Base-by-base conservation (phyloP, 176 grass and related monocot genomes). In the Microstegium vimineum region DNA sequence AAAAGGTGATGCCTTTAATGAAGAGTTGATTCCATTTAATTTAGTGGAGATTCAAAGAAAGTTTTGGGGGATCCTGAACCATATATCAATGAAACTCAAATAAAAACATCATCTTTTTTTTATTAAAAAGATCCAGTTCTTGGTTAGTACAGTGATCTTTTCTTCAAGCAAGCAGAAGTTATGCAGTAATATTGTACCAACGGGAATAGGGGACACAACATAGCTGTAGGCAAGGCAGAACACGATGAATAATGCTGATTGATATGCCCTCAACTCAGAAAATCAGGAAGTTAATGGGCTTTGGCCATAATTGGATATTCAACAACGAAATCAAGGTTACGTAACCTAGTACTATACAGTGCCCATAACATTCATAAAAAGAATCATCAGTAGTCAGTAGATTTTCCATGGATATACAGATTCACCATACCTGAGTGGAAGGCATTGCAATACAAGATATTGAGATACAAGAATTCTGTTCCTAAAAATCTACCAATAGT, bases 401-500 rank as follows among this genome's bases (percentile, higher is more conserved):
- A 18, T 59, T 68, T 78, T 13, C 2, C 49, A 62, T 86, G 47
- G 14, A 79, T 78, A 35, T 86, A 79, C 61, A 83, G 77, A 54
- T 90, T 82, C 33, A 86, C 32, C 46, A 11, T 79, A 86, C 74
- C 88, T 83, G 31, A 62, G 45, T 86, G 31, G 23, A 77, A 28
- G 28, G n/a, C 17, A 60, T 60, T 77, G 47, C 34, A 27, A 20
- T 47, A 61, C 74, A 85, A 52, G 69, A 89, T 74, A 75, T 40
- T 5, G 1, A 60, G 60, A 3, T 52, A 62, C 62, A 89, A 32
- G 5, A 68, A 28, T 59, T 46, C 1, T 61, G 38, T 79, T 74
- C 38, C 47, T 83, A 79, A 32, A 49, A 49, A 47, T 85, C 76
- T 90, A 94, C 92, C 92, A 92, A 22, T 87, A 90, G 37, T 94